phyloP scores from a whole-genome alignment of 331 rosid genomes.

The Malus hybrid region DNA sequence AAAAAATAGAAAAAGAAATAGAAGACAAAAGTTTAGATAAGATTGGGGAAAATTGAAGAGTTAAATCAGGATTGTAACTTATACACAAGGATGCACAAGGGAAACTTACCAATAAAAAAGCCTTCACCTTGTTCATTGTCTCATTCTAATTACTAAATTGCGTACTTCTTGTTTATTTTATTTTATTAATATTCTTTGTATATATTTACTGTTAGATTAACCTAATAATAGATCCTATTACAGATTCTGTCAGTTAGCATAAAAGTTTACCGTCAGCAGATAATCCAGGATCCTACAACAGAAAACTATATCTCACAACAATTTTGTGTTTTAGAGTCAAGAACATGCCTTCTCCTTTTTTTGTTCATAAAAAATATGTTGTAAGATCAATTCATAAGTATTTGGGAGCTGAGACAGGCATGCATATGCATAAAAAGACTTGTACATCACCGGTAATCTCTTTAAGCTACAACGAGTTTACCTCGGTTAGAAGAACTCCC shows the following conservation, averaged over 20 bases:
- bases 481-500: slow-evolving; percentile 94
- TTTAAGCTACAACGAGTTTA: slow-evolving; percentile 14
- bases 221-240: background rate
- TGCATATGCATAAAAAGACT: background rate
- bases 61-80: background rate
- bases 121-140: background rate
- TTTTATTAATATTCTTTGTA: background rate
- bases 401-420: background rate
- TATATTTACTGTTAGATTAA: background rate
- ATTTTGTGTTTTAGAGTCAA: background rate
- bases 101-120: background rate
- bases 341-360: background rate
- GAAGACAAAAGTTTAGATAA: background rate
- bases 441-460: background rate
- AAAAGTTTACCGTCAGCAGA: background rate
- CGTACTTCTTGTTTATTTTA: background rate
- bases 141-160: background rate
- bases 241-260: too few species aligned
- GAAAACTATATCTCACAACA: background rate
- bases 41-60: background rate
- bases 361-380: background rate
- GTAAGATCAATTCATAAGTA: background rate
- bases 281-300: background rate
- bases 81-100: background rate
- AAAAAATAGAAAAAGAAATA: background rate